A percentile compares a stretch with the other conserved stretches of the same genome.
phyloP scores from a whole-genome alignment of 2,329 filamentous ascomycete species.

The Gyromitra esculenta region DNA sequence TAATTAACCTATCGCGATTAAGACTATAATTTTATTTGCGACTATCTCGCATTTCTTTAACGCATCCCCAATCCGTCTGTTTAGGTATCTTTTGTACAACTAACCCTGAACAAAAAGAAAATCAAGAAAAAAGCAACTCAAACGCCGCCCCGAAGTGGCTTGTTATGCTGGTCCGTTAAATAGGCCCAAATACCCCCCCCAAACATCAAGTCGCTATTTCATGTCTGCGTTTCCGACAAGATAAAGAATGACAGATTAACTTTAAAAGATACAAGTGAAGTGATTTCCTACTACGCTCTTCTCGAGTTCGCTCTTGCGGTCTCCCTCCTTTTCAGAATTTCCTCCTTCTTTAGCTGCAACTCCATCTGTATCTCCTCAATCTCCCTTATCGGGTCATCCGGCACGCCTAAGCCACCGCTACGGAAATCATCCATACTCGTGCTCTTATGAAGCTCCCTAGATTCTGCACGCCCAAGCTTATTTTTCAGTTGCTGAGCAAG shows the following conservation, averaged over 20 bases:
- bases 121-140: slow-evolving; percentile 14
- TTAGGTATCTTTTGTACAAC: slow-evolving; percentile 24
- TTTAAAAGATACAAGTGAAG: neutral
- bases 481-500: slow-evolving; percentile 70
- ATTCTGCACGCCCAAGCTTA: slow-evolving; percentile 64
- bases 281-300: neutral
- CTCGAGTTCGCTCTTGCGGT: slow-evolving; percentile 61
- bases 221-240: neutral
- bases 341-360: slow-evolving; percentile 76
- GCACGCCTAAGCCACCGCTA: slow-evolving; percentile 78
- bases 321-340: slow-evolving; percentile 65
- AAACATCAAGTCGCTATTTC: neutral
- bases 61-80: neutral
- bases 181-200: neutral
- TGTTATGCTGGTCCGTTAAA: slow-evolving; percentile 2
- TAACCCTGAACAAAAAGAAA: neutral
- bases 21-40: slow-evolving; percentile 4
- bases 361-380: slow-evolving; percentile 81
- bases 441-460: slow-evolving; percentile 62
- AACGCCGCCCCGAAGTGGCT: slow-evolving; percentile 11
- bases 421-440: slow-evolving; percentile 68
- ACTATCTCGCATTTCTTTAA: neutral
- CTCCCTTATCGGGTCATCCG: slow-evolving; percentile 77
- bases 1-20: neutral
- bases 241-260: neutral